phyloP scores from a whole-genome alignment of 441 rosid genomes.

The Arabidopsis hybrid region DNA sequence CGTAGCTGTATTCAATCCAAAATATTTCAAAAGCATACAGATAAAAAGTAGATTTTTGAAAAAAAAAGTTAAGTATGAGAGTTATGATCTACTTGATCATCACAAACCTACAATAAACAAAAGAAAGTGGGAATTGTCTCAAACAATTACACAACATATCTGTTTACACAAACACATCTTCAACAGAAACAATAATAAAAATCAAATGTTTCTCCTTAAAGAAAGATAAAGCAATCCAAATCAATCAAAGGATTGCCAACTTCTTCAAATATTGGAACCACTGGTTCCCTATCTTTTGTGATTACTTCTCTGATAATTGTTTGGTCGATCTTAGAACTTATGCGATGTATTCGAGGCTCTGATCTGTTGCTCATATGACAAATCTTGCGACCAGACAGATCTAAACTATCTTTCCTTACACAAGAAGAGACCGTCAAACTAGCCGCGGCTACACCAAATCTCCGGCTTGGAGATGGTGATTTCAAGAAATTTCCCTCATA shows the following conservation, averaged over 20 bases:
- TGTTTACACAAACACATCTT: slow-evolving; percentile 34
- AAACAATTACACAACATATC: slow-evolving; percentile 38
- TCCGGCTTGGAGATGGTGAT: slow-evolving; percentile 57
- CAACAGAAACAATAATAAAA: not conserved
- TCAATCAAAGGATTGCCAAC: slow-evolving; percentile 76
- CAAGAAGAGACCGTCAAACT: slow-evolving; percentile 47
- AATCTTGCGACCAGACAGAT: slow-evolving; percentile 42
- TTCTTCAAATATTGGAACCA: slow-evolving; percentile 56
- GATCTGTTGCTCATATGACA: slow-evolving; percentile 45
- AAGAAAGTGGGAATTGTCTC: not conserved
- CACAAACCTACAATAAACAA: slow-evolving; percentile 14
- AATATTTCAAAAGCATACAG: slow-evolving; percentile 39
- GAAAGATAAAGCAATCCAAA: slow-evolving; percentile 89
- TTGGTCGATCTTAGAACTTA: slow-evolving; percentile 61
- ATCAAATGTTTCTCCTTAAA: slow-evolving; percentile 42
- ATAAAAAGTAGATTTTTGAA: not conserved
- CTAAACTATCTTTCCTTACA: slow-evolving; percentile 47
- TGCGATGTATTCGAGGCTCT: slow-evolving; percentile 64
- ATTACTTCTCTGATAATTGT: slow-evolving; percentile 50
- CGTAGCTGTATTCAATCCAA: slow-evolving; percentile 32
- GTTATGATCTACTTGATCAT: slow-evolving; percentile 45
- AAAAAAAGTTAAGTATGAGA: slow-evolving; percentile 1
- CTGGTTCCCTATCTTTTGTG: slow-evolving; percentile 42
- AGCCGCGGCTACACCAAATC: slow-evolving; percentile 35
- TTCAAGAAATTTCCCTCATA: slow-evolving; percentile 48